Conservation (phyloP, 1,284 basidiomycete genomes). For the Pyrrhoderma lamaoense region DNA sequence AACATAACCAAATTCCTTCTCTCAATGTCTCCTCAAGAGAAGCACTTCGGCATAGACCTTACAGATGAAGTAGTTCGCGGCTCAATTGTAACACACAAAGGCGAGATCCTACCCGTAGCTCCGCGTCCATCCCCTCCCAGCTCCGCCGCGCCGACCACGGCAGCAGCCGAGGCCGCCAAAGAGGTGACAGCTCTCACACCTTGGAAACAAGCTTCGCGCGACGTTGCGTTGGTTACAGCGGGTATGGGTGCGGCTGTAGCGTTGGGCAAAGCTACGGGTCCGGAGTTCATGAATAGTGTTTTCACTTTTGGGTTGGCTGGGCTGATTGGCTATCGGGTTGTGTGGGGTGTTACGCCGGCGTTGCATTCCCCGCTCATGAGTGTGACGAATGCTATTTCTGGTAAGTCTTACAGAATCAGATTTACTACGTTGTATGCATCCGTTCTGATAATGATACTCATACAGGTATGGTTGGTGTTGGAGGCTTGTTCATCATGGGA, state of each 20-base stretch:
- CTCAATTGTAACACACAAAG: constrained; percentile 67
- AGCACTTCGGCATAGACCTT: constrained; percentile 58
- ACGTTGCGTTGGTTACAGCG: constrained; percentile 63
- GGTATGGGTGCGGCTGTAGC: constrained; percentile 68
- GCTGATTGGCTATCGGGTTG: constrained; percentile 77
- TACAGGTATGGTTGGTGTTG: constrained; percentile 68
- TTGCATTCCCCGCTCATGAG: constrained; percentile 80
- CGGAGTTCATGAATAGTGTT: constrained; percentile 78
- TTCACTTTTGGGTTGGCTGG: constrained; percentile 80
- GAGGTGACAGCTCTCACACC: constrained; percentile 66
- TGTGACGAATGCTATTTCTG: constrained; percentile 78
- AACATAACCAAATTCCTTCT: constrained; percentile 84
- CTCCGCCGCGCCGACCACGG: constrained; percentile 37
- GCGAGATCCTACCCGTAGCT: constrained; percentile 55
- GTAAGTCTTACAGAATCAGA: constrained; percentile 27
- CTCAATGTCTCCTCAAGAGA: constrained; percentile 58
- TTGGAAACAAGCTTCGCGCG: constrained; percentile 71
- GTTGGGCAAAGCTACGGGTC: constrained; percentile 69
- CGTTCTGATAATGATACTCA: constrained; percentile 10
- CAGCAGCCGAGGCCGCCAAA: constrained; percentile 36
- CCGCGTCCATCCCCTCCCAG: constrained; percentile 57
- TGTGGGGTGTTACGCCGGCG: constrained; percentile 82
- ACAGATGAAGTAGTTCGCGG: constrained; percentile 80
- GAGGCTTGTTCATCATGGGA: constrained; percentile 83
- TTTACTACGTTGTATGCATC: not conserved